Evolutionary conservation across 768 basidiomycete genomes (phyloP).

Genomic region (Lepiota brunneoincarnata): DNA sequence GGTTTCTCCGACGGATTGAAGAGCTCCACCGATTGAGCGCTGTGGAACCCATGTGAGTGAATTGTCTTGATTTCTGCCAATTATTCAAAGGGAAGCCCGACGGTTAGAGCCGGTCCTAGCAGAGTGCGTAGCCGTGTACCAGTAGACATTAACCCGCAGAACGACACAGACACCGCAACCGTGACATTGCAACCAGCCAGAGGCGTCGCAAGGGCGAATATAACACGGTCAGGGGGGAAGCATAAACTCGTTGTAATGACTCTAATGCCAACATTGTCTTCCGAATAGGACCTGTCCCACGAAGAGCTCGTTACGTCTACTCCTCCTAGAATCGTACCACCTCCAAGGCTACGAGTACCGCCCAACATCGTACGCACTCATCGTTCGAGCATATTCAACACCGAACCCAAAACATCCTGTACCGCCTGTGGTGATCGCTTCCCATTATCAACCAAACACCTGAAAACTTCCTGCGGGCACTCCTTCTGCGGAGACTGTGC

Average conservation of each 20-base stretch:
- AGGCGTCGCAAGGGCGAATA: no score
- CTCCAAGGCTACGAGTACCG: no score
- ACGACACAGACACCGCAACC: neutral
- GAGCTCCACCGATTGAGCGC: neutral
- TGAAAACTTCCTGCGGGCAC: slow-evolving; percentile 13
- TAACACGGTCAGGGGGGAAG: no score
- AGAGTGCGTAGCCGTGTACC: neutral
- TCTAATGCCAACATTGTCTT: no score
- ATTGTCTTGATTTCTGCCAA: neutral
- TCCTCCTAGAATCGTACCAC: no score
- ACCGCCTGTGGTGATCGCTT: neutral
- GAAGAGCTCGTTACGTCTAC: no score
- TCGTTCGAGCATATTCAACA: neutral
- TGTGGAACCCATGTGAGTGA: neutral
- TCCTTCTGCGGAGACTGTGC: slow-evolving; percentile 13
- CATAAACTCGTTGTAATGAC: no score
- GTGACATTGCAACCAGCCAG: neutral
- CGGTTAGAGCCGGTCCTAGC: neutral
- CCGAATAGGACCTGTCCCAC: no score
- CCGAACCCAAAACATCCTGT: neutral
- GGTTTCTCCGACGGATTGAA: no score
- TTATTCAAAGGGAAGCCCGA: neutral
- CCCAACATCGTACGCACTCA: no score
- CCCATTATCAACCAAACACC: neutral
- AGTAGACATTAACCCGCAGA: no score